Evolutionary conservation across 768 basidiomycete genomes (phyloP), one percentile per base, ranked within the genome.

Genomic region (Gymnopilus dilepis): DNA sequence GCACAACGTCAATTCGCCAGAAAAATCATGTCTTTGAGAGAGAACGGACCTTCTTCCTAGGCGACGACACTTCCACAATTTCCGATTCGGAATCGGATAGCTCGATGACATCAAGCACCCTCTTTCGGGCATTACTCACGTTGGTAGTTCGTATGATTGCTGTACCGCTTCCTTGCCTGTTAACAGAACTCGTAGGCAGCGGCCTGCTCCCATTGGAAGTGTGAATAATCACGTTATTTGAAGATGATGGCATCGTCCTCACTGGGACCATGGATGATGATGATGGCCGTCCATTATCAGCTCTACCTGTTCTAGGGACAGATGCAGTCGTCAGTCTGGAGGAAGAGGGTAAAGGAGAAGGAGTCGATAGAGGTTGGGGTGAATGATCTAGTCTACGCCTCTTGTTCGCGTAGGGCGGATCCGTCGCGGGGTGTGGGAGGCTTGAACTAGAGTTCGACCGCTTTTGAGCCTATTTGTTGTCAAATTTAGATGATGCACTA

Each of bases 61-160:
- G 37, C 19, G 60, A n/a, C 19, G 55, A 21, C n/a, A 45, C 5
- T 15, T 58, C 38, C 17, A 33, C 24, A n/a, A 57, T 33, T 12
- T 64, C 47, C 7, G n/a, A 31, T 17, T 50, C 47, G 26, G 48
- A 62, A 22, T 65, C 67, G 8, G 58, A 52, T 17, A 65, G 54
- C 13, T 65, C 65, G 6, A 68, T 62, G 15, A 62, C 43, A 40
- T 59, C 63, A 42, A 22, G 22, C 1, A 13, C 22, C 9, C 63
- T 51, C 30, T 30, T 40, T 1, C 38, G 28, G 22, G 33, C 6
- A 15, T 19, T 12, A 15, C 41, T 30, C 22, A 48, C 21, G 21
- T 17, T 40, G 45, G 21, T 37, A 41, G 12, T 34, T n/a, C 40
- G 31, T 42, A 28, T 42, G 17, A 17, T 28, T 15, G 17, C 9